Conservation (phyloP, 176 grass and related monocot species). For the Themeda triandra region DNA sequence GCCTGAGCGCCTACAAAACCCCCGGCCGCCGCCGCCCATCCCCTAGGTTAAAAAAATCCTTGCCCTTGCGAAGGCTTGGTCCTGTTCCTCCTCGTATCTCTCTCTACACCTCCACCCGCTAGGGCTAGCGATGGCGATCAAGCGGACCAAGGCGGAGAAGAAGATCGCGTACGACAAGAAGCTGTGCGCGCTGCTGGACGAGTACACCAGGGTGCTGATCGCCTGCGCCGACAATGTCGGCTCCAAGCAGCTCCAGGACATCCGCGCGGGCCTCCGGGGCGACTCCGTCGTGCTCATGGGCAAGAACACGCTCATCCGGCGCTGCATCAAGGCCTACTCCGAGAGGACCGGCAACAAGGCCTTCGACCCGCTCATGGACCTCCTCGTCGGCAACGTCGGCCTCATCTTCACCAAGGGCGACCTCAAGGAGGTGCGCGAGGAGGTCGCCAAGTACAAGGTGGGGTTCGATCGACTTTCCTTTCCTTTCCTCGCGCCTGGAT, state of each 20-base stretch:
- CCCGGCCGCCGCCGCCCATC: no score
- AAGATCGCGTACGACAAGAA: constrained; percentile 72
- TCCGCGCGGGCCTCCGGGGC: constrained; percentile 61
- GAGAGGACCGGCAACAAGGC: constrained; percentile 52
- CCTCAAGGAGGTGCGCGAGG: constrained; percentile 85
- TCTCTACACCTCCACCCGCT: not conserved
- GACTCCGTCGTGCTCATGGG: constrained; percentile 88
- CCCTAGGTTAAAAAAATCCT: no score
- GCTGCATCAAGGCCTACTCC: constrained; percentile 70
- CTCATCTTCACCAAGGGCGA: constrained; percentile 95
- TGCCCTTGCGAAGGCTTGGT: no score
- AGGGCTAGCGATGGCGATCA: constrained; percentile 58
- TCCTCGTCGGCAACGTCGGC: constrained; percentile 79
- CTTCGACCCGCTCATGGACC: constrained; percentile 45
- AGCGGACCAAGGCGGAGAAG: constrained; percentile 79
- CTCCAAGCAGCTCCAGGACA: constrained; percentile 80
- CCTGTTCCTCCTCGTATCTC: no score
- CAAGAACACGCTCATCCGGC: constrained; percentile 83
- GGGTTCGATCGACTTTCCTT: not conserved
- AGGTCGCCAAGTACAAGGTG: constrained; percentile 83
- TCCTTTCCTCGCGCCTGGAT: no score
- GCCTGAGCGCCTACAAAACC: no score
- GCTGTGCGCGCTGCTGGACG: constrained; percentile 66
- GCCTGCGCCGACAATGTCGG: constrained; percentile 79
- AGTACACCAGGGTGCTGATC: constrained; percentile 80